Conservation (phyloP, 176 grass and related monocot genomes). For the Triticum monococcum region DNA sequence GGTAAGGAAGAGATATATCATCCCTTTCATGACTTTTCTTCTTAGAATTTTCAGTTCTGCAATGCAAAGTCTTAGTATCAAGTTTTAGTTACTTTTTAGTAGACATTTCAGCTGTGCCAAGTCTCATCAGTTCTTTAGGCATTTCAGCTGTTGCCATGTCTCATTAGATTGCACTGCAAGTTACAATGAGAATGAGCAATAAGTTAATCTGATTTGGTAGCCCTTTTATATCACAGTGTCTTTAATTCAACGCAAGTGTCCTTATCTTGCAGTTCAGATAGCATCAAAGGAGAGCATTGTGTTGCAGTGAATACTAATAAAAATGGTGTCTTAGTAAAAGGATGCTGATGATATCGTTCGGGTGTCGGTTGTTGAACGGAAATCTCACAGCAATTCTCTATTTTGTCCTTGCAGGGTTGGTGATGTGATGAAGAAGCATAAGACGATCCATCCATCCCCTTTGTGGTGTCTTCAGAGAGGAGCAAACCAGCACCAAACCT, state of each 20-base stretch:
- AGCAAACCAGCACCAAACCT: constrained; percentile 33
- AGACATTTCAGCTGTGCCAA: neutral
- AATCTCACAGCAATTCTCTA: neutral
- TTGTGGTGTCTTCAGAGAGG: constrained; percentile 34
- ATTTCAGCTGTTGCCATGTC: neutral
- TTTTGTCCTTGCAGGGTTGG: constrained; percentile 43
- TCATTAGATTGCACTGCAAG: neutral
- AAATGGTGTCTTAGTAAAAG: too few relatives aligned
- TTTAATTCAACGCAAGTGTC: neutral
- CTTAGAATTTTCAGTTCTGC: neutral
- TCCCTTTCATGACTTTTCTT: neutral
- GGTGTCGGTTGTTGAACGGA: neutral
- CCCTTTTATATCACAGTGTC: neutral
- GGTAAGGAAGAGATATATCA: neutral
- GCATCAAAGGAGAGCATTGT: neutral
- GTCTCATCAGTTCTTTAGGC: neutral
- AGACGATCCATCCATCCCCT: constrained; percentile 60
- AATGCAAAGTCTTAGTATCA: too few relatives aligned
- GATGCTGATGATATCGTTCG: too few relatives aligned
- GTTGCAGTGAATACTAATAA: neutral
- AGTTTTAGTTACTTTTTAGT: neutral
- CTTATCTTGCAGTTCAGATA: neutral
- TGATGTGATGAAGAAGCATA: constrained; percentile 72
- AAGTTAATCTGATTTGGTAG: neutral
- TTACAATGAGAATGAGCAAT: neutral